phyloP scores from a whole-genome alignment of 2,329 filamentous ascomycete species.

The Emmonsiellopsis sp. region DNA sequence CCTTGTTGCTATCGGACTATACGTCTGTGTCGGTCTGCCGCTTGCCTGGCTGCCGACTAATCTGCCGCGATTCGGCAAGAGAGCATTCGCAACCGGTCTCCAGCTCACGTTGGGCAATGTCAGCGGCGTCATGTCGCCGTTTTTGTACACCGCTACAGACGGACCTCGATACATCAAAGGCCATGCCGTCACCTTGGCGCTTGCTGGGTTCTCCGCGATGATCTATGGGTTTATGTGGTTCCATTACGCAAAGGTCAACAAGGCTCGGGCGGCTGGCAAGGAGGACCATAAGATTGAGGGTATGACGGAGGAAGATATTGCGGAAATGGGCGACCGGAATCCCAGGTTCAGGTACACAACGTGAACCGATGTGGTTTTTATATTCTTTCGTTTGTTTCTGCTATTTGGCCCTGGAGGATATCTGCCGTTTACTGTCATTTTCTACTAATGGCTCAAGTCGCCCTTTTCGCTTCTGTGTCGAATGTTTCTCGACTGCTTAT shows the following conservation, averaged over 20 bases:
- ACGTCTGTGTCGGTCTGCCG: slow-evolving; percentile 48
- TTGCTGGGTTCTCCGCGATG: slow-evolving; percentile 46
- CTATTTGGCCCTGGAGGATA: slow-evolving; percentile 11
- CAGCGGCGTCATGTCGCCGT: slow-evolving; percentile 64
- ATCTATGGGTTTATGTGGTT: slow-evolving; percentile 48
- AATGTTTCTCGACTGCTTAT: too few relatives aligned
- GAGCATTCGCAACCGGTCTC: slow-evolving; percentile 61
- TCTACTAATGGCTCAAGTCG: too few relatives aligned
- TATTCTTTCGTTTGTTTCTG: not conserved
- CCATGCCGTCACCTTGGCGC: slow-evolving; percentile 50
- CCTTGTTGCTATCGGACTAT: slow-evolving; percentile 64
- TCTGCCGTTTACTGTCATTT: too few relatives aligned
- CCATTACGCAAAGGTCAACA: slow-evolving; percentile 43
- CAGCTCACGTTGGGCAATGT: slow-evolving; percentile 63
- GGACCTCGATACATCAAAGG: slow-evolving; percentile 51
- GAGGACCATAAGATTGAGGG: slow-evolving; percentile 30
- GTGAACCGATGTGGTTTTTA: slow-evolving; percentile 13
- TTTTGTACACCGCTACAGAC: slow-evolving; percentile 40
- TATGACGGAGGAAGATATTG: slow-evolving; percentile 32
- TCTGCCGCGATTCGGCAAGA: slow-evolving; percentile 64
- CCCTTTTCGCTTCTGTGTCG: not conserved
- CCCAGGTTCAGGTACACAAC: slow-evolving; percentile 31
- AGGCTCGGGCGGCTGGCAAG: slow-evolving; percentile 24
- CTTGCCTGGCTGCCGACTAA: slow-evolving; percentile 56
- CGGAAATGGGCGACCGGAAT: slow-evolving; percentile 34